Percentiles rank a stretch among this genome's conserved stretches.
phyloP scores from a whole-genome alignment of 306 rosid genomes.

The Quercus berberidifolia region DNA sequence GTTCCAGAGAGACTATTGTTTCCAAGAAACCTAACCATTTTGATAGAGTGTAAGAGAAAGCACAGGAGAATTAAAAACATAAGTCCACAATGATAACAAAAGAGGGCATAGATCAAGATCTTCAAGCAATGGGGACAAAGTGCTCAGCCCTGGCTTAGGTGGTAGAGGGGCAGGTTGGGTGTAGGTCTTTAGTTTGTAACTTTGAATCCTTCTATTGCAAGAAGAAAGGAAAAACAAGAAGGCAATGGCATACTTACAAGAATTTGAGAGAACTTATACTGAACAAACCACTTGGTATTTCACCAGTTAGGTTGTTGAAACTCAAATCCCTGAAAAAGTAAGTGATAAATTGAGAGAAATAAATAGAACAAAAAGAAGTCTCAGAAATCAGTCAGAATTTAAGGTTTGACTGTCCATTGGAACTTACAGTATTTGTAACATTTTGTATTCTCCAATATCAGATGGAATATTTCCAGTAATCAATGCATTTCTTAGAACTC shows the following conservation, averaged over 20 bases:
- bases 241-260: slow-evolving; percentile 7
- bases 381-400: neutral
- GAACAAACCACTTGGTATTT: slow-evolving; percentile 23
- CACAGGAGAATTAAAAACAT: too few species aligned
- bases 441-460: slow-evolving; percentile 17
- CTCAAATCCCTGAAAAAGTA: slow-evolving; percentile 21
- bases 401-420: neutral
- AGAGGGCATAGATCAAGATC: too few species aligned
- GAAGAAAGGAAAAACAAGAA: neutral
- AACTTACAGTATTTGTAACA: slow-evolving; percentile 8
- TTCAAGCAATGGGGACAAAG: too few species aligned
- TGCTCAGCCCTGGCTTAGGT: too few species aligned
- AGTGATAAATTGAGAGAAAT: neutral
- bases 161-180: too few species aligned
- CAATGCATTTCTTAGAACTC: slow-evolving; percentile 28
- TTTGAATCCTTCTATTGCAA: too few species aligned
- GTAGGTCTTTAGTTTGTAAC: too few species aligned
- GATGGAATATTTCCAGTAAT: slow-evolving; percentile 21
- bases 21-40: too few species aligned
- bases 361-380: neutral
- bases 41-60: too few species aligned
- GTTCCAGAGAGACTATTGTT: too few species aligned
- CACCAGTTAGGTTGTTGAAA: slow-evolving; percentile 29
- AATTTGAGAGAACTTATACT: slow-evolving; percentile 6
- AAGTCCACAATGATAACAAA: too few species aligned